Base-by-base conservation (phyloP, 768 basidiomycete species). In the Psilocybe azurescens region DNA sequence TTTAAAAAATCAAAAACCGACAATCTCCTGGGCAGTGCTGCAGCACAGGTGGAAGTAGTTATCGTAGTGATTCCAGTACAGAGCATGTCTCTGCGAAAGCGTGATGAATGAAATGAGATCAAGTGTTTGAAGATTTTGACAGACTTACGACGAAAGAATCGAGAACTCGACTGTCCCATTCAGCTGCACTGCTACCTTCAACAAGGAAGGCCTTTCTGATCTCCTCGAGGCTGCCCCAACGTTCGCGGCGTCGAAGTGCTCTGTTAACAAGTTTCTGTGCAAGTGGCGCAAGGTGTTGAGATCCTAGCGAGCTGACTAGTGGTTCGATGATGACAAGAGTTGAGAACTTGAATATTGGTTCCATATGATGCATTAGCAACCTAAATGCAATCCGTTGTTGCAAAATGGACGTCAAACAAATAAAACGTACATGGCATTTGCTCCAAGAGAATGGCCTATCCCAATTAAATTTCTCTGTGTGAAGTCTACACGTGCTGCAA, bases 361-460 rank as follows among this genome's bases (percentile, higher is more conserved):
- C 67, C 9, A 87, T 67, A 33, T 73, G 69, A 66, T 88, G 86
- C 20, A 88, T 72, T 38, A 89, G 77, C 8, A 85, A 77, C 71
- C 88, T 89, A 63, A 5, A 48, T 50, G 29, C 50, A 52, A 39
- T 57, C 58, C 63, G 36, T 20, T 57, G 30, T 30, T 24, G 16
- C 24, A 51, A 14, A 48, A 50, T 36, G 30, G 32, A 32, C 28
- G n/a, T 13, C 38, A 39, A 66, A n/a, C 48, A 51, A 58, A 62
- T 39, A 46, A n/a, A 36, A 77, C 84, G 59, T 67, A 89, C 89
- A 89, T 83, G 20, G 84, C 77, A 59, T 88, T 86, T 41, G 83
- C 89, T 13, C 89, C 89, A 18, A 91, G 73, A 1, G 89, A 89
- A 70, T 91, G 89, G 0, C 88, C 89, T 16, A 91, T 79, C 2